Evolutionary conservation across 208 protist genomes (phyloP).

Genomic region (Leishmania amazonensis): DNA sequence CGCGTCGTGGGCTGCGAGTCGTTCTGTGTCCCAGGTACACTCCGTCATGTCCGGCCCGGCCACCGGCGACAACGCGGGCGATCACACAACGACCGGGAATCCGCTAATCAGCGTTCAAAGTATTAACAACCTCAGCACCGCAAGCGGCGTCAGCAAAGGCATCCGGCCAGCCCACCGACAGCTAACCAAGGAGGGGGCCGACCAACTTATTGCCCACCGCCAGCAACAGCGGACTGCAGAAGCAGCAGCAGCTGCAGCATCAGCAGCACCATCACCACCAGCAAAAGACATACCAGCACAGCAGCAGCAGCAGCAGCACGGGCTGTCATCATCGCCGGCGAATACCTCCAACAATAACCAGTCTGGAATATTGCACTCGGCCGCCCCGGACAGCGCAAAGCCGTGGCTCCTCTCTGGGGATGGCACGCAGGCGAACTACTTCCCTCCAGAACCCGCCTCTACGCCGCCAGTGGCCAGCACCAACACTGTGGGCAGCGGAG

Average conservation of each 20-base stretch:
- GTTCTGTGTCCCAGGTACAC: slow-evolving; percentile 8
- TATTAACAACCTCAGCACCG: slow-evolving; percentile 22
- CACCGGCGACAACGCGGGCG: neutral
- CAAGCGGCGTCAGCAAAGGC: slow-evolving; percentile 11
- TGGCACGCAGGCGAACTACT: slow-evolving; percentile 4
- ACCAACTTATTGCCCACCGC: slow-evolving; percentile 31
- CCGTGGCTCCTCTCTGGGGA: slow-evolving; percentile 29
- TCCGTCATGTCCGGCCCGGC: neutral
- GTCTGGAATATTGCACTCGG: neutral
- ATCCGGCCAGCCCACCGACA: slow-evolving; percentile 36
- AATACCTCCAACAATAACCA: slow-evolving; percentile 5
- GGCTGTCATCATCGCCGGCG: neutral
- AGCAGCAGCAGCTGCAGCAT: slow-evolving; percentile 2
- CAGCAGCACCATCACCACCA: slow-evolving; percentile 5
- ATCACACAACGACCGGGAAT: neutral
- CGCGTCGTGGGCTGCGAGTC: slow-evolving; percentile 11
- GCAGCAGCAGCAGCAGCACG: slow-evolving; percentile 16
- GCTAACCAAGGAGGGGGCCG: slow-evolving; percentile 38
- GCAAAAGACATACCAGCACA: neutral
- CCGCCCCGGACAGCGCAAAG: slow-evolving; percentile 8
- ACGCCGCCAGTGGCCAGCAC: neutral
- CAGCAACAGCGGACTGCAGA: slow-evolving; percentile 34
- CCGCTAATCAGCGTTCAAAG: neutral
- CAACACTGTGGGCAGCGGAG: neutral
- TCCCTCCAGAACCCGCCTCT: neutral